Conservation (phyloP, 116 monocot genomes). For the Cymodocea nodosa region DNA sequence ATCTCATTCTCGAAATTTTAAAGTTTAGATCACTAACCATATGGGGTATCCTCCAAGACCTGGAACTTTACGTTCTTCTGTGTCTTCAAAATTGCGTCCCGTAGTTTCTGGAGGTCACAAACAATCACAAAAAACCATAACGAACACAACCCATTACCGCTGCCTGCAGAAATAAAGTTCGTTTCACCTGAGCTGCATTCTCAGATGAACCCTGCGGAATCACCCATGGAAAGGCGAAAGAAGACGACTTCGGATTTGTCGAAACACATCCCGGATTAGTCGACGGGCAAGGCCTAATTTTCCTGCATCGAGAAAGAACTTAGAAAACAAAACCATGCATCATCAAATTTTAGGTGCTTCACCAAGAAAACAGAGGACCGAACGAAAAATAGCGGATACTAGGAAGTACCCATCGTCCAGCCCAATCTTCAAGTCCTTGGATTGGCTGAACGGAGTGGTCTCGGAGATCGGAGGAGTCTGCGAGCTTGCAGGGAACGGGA, state of each 20-base stretch:
- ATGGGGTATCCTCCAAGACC: conserved; percentile 46
- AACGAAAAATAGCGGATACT: conserved; percentile 1
- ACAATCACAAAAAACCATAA: not conserved
- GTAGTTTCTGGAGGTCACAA: conserved; percentile 28
- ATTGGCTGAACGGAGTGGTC: conserved; percentile 72
- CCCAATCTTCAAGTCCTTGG: conserved; percentile 46
- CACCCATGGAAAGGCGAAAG: conserved; percentile 60
- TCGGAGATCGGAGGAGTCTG: conserved; percentile 10
- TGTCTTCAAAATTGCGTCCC: conserved; percentile 59
- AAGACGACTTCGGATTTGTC: conserved; percentile 79
- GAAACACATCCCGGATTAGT: conserved; percentile 71
- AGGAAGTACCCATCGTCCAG: conserved; percentile 57
- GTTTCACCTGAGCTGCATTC: conserved; percentile 37
- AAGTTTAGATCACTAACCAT: conserved; percentile 30
- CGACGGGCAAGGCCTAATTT: conserved; percentile 86
- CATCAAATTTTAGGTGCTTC: no score
- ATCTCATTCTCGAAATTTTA: not conserved
- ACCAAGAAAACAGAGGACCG: not conserved
- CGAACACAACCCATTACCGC: not conserved
- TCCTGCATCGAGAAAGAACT: conserved; percentile 24
- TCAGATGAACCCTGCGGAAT: conserved; percentile 36
- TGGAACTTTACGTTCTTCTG: conserved; percentile 63
- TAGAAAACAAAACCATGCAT: not conserved
- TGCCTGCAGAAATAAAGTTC: not conserved
- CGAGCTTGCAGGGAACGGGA: conserved; percentile 13